Evolutionary conservation across 2,329 filamentous ascomycete genomes (phyloP).

Genomic region (Lecanosticta acicola): DNA sequence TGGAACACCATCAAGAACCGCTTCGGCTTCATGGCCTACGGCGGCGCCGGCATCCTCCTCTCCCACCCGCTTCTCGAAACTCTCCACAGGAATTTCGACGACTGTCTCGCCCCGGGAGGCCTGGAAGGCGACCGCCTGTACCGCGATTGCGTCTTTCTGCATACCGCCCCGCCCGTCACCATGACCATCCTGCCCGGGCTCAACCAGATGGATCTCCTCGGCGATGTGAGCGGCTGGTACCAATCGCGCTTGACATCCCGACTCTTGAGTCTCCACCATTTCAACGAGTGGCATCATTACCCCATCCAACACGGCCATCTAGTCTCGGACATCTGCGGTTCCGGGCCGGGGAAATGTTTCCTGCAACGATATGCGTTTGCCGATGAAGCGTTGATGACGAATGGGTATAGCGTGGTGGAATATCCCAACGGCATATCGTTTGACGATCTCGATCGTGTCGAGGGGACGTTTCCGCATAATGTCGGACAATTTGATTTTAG

Average conservation of each 20-base stretch:
- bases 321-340: constrained; percentile 8
- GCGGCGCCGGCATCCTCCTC: constrained; percentile 15
- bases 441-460: constrained; percentile 8
- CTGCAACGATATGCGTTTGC: constrained; percentile 13
- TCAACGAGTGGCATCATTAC: constrained; percentile 9
- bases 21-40: constrained; percentile 15
- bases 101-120: constrained; percentile 4
- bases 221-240: constrained; percentile 11
- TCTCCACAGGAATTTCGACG: constrained; percentile 7
- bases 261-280: constrained; percentile 13
- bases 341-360: constrained; percentile 1
- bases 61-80: constrained; percentile 9
- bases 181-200: constrained; percentile 13
- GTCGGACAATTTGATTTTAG: constrained; percentile 7
- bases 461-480: constrained; percentile 10
- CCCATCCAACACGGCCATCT: constrained; percentile 8
- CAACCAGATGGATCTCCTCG: constrained; percentile 15
- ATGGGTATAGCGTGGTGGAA: constrained; percentile 12
- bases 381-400: constrained; percentile 13
- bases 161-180: constrained; percentile 10
- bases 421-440: constrained; percentile 11
- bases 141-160: constrained; percentile 7
- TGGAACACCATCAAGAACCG: constrained; percentile 2
- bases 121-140: constrained; percentile 8
- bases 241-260: constrained; percentile 9